Percentiles rank a stretch among this genome's conserved stretches.
Evolutionary conservation across 768 basidiomycete genomes (phyloP).

Genomic region (Chlorophyllum brunneum): DNA sequence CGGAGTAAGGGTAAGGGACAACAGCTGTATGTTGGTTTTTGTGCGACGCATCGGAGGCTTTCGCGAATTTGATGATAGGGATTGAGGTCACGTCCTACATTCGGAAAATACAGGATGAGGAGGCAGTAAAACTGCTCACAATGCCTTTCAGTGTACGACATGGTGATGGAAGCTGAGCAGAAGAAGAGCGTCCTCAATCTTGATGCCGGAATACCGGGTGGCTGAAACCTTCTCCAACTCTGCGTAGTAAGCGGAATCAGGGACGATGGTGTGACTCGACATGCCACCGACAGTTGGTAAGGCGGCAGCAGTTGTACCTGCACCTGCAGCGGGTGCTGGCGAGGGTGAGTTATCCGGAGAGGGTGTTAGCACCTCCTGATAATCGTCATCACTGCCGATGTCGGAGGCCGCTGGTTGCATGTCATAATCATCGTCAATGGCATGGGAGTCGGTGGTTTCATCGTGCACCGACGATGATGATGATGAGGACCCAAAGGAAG

Average conservation of each 20-base stretch:
- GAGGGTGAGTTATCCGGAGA: conserved; percentile 49
- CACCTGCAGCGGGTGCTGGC: conserved; percentile 20
- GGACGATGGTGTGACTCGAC: background rate
- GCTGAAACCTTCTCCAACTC: conserved; percentile 46
- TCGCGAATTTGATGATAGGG: background rate
- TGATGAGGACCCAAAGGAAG: conserved; percentile 41
- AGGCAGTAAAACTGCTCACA: background rate
- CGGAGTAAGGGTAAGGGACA: too few species aligned
- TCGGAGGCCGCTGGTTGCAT: conserved; percentile 43
- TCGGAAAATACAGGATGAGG: background rate
- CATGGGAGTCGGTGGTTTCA: conserved; percentile 49
- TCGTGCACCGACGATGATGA: conserved; percentile 41
- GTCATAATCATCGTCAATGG: conserved; percentile 34
- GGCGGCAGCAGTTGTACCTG: conserved; percentile 11
- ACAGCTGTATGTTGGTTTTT: too few species aligned
- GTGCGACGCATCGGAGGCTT: too few species aligned
- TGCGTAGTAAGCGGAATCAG: conserved; percentile 35
- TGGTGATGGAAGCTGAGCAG: conserved; percentile 74
- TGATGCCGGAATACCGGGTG: conserved; percentile 48
- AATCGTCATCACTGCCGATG: conserved; percentile 66
- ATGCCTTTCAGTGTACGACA: conserved; percentile 4
- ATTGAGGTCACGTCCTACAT: too few species aligned
- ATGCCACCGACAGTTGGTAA: conserved; percentile 23
- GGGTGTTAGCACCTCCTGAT: conserved; percentile 72
- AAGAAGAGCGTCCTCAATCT: conserved; percentile 70